Percentiles rank a stretch among this genome's conserved stretches.
Evolutionary conservation across 352 stramenopile species (phyloP).

Genomic region (Pythium dissimile): DNA sequence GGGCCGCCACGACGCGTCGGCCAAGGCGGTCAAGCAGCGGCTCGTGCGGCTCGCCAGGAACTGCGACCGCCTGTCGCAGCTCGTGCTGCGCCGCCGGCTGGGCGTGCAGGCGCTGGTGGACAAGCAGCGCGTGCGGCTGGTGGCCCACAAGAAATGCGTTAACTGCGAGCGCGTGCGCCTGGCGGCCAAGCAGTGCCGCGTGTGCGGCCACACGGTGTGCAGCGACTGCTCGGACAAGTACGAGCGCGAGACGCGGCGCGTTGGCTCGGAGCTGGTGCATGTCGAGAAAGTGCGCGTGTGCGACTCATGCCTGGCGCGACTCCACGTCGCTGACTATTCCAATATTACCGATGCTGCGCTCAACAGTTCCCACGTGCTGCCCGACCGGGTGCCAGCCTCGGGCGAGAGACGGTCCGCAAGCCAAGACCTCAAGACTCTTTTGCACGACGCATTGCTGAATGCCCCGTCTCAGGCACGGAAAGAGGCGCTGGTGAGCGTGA

Average conservation of each 20-base stretch:
- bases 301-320: constrained; percentile 4
- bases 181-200: constrained; percentile 38
- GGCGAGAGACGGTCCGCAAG: not conserved
- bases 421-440: constrained; percentile 6
- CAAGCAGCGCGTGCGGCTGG: constrained; percentile 27
- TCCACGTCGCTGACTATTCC: constrained; percentile 9
- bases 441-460: constrained; percentile 21
- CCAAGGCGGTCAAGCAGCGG: not conserved
- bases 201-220: constrained; percentile 61
- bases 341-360: constrained; percentile 1
- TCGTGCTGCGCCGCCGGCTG: constrained; percentile 55
- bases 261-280: not conserved
- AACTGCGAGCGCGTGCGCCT: constrained; percentile 41
- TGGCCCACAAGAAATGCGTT: constrained; percentile 41
- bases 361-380: not conserved
- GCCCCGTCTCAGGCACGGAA: constrained; percentile 32
- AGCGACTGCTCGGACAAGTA: constrained; percentile 34
- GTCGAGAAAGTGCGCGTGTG: constrained; percentile 12
- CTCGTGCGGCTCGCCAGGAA: constrained; percentile 6
- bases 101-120: constrained; percentile 48
- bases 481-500: constrained; percentile 41
- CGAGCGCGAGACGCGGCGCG: constrained; percentile 12
- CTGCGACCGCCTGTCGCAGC: constrained; percentile 27
- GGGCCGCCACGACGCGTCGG: not conserved
- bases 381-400: not conserved